Evolutionary conservation across 2,329 filamentous ascomycete genomes (phyloP), one percentile per base, ranked within the genome.

Genomic region (Trichoderma lentiforme): DNA sequence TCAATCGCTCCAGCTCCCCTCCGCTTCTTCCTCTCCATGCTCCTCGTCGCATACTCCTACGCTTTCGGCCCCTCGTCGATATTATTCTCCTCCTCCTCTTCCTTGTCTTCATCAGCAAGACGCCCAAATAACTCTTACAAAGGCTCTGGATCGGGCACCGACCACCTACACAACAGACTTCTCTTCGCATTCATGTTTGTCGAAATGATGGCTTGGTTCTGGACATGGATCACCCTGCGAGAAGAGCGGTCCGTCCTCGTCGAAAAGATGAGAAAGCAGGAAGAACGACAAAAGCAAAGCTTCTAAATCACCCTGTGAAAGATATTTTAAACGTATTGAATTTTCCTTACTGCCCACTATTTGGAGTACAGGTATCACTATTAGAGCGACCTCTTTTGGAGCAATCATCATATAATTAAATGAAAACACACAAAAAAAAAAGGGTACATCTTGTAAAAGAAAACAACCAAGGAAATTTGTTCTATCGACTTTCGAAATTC

Each of bases 161-260:
- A 94, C 74, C 87, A 88, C 28, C 81, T 97, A 76, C 94, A 95
- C 84, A 97, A 97, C 79, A 89, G 93, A 65, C 84, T 97, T 53
- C 89, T 97, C 53, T 97, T 98, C 79, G 90, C 92, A 0, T 96
- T 94, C 82, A 90, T 90, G 9, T 96, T 97, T 77, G 79, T 97
- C 78, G 95, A 98, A 84, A 89, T 93, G 80, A 85, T 93, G 75
- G 87, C 88, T 73, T 97, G 94, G 93, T 94, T 97, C 81, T 97
- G 94, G 94, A 90, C 89, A 28, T 93, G 90, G 86, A 86, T 91
- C 34, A 92, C 89, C 5, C 80, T 94, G 76, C 85, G 89, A 67
- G 92, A 94, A 77, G 92, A 94, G 83, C 78, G 83, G n/a, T 74
- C 77, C 5, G 82, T 80, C 24, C 78, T 88, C 3, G 72, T 84